Base-by-base conservation (phyloP, 176 grass and related monocot genomes). In the Avena eriantha region DNA sequence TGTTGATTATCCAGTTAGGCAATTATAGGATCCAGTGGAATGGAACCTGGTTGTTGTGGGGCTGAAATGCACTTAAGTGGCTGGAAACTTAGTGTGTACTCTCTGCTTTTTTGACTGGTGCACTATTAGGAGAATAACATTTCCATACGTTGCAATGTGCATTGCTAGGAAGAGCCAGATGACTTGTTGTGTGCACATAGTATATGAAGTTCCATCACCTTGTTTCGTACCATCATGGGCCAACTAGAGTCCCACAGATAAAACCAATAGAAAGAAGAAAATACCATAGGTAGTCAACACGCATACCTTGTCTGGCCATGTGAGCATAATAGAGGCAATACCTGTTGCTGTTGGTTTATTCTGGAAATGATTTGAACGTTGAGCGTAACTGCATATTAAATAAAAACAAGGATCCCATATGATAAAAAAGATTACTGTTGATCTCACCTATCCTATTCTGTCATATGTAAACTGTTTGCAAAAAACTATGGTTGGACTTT, bases 401-500 rank as follows among this genome's bases (percentile, higher is more conserved):
- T 41, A 2, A n/a, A 50, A 51, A n/a, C 11, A 41, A 41, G 13
- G 45, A 68, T 81, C 18, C n/a, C 48, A 69, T 21, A 21, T 85
- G 51, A 13, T 56, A 29, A 80, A 49, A 80, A 26, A 53, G 26
- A 53, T 53, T 73, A 21, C 15, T 39, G 0, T 80, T 0, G 3
- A 33, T 34, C 76, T 88, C 17, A 76, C 49, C 3, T 83, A 26
- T 58, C 17, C 9, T 54, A 14, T 48, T 45, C 14, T 43, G 33
- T 81, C 51, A 33, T 35, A 80, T 80, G 43, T 46, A n/a, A 19
- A 81, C 18, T 46, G 47, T 81, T 50, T 68, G 79, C 63, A 67
- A 51, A 54, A 72, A 50, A 43, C 50, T 31, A 46, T 70, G 35
- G 22, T 56, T 33, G 4, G 31, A 46, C 50, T 69, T 0, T 77